phyloP scores from a whole-genome alignment of 352 stramenopile species.

The Globisporangium solare region DNA sequence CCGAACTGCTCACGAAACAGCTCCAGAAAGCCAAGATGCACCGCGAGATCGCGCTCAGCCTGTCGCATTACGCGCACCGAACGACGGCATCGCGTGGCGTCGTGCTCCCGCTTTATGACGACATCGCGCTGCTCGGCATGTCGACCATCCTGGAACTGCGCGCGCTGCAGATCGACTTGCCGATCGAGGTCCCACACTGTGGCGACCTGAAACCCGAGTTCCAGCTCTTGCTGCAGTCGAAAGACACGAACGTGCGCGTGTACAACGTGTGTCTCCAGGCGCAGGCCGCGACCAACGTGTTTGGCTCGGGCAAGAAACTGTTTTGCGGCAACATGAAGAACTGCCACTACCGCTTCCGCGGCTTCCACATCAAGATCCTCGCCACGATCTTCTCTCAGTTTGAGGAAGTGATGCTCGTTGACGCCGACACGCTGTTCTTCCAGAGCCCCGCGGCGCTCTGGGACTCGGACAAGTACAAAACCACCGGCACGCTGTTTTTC shows the following conservation, averaged over 20 bases:
- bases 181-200: constrained; percentile 18
- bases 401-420: constrained; percentile 66
- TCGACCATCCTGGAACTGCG: too few species aligned
- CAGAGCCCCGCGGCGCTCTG: constrained; percentile 52
- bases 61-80: too few species aligned
- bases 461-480: constrained; percentile 41
- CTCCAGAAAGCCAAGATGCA: too few species aligned
- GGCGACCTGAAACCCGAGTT: constrained; percentile 49
- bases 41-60: too few species aligned
- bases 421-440: constrained; percentile 70
- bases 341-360: constrained; percentile 47
- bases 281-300: constrained; percentile 17
- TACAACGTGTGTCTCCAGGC: constrained; percentile 60
- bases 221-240: constrained; percentile 24
- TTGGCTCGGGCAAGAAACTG: constrained; percentile 22
- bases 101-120: too few species aligned
- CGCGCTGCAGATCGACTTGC: not conserved
- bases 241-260: constrained; percentile 43
- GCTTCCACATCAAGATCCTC: constrained; percentile 66
- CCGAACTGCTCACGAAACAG: too few species aligned
- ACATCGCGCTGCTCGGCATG: too few species aligned
- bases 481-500: constrained; percentile 58
- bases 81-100: too few species aligned
- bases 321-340: constrained; percentile 44
- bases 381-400: constrained; percentile 63